phyloP scores from a whole-genome alignment of 2,329 filamentous ascomycete genomes.

The Penicillium thymicola region DNA sequence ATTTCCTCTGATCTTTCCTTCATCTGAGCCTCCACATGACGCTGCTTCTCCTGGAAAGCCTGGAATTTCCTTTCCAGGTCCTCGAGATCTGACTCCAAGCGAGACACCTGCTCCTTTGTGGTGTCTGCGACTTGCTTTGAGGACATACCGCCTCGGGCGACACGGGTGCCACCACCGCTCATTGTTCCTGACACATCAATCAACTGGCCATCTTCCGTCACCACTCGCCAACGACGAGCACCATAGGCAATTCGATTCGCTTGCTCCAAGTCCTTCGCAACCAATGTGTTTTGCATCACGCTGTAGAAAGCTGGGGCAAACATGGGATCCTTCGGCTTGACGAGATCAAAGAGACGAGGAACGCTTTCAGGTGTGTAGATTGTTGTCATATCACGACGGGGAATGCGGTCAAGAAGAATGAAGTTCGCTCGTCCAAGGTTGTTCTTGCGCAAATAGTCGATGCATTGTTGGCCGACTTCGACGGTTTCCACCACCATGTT shows the following conservation, averaged over 20 bases:
- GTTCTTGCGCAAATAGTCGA: constrained; percentile 95
- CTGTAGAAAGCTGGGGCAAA: constrained; percentile 93
- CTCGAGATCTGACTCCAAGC: constrained; percentile 85
- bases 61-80: constrained; percentile 77
- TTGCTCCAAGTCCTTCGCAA: constrained; percentile 88
- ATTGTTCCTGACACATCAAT: constrained; percentile 99
- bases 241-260: constrained; percentile 97
- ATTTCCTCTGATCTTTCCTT: constrained; percentile 72
- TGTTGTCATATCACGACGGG: constrained; percentile 69
- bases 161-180: constrained; percentile 90
- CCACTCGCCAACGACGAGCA: constrained; percentile 88
- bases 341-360: constrained; percentile 86
- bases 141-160: constrained; percentile 92
- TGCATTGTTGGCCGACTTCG: constrained; percentile 94
- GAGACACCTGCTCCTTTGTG: constrained; percentile 80
- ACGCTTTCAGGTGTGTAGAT: constrained; percentile 91
- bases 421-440: constrained; percentile 96
- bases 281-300: constrained; percentile 89
- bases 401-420: constrained; percentile 86
- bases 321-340: constrained; percentile 81
- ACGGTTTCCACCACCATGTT: constrained; percentile 97
- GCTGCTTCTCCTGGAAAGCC: constrained; percentile 79
- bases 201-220: constrained; percentile 89
- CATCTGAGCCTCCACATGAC: constrained; percentile 71
- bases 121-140: constrained; percentile 88